Percentiles rank a stretch among this genome's conserved stretches.
phyloP scores from a whole-genome alignment of 257 asterid genomes.

The Linaria vulgaris region DNA sequence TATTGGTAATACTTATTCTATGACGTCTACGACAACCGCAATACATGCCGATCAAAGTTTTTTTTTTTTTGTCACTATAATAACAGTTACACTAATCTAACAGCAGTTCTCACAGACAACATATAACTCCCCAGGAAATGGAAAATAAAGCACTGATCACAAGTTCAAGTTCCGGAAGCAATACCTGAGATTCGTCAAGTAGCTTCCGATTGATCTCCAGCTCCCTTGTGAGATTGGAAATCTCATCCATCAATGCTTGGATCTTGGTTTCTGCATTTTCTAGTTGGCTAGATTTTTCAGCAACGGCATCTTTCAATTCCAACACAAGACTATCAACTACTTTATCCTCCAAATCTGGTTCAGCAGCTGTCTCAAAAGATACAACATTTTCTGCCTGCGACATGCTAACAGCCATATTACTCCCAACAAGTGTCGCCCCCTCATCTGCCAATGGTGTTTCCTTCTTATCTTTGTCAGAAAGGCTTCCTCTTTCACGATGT shows the following conservation, averaged over 20 bases:
- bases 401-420: slow-evolving; percentile 83
- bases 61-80: too few species aligned
- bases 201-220: slow-evolving; percentile 76
- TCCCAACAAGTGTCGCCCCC: slow-evolving; percentile 47
- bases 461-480: slow-evolving; percentile 50
- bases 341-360: slow-evolving; percentile 42
- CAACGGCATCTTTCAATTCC: slow-evolving; percentile 53
- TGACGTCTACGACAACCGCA: too few species aligned
- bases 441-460: slow-evolving; percentile 40
- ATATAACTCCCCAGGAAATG: background rate
- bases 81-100: too few species aligned
- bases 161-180: slow-evolving; percentile 13
- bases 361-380: slow-evolving; percentile 38
- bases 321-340: slow-evolving; percentile 38
- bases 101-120: background rate
- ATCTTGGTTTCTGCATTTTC: slow-evolving; percentile 62
- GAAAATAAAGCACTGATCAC: too few species aligned
- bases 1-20: too few species aligned
- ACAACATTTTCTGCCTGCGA: slow-evolving; percentile 52
- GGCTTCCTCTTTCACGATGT: slow-evolving; percentile 57
- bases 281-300: slow-evolving; percentile 62
- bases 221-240: slow-evolving; percentile 61
- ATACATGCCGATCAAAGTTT: too few species aligned
- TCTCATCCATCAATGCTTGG: slow-evolving; percentile 55
- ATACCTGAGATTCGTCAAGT: slow-evolving; percentile 98